These are phyloP conservation scores for Catenaria anguillulae DNA, from an alignment of 371 early-diverging fungal species.

Conservation along the genomic window DNA sequence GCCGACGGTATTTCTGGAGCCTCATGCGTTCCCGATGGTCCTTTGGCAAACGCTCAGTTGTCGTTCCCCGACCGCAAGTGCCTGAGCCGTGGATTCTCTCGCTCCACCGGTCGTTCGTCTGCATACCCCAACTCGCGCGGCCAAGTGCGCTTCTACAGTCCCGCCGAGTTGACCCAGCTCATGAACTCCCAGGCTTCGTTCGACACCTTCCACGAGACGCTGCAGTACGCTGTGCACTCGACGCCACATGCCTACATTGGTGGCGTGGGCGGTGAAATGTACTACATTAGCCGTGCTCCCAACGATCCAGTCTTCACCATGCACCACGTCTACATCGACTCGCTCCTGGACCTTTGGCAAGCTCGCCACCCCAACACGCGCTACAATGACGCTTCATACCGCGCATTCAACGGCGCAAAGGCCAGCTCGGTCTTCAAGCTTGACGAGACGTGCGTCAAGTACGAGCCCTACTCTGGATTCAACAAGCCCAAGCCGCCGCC, in stretches of 20 bases:
- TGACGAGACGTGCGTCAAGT: not conserved
- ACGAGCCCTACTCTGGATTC: not conserved
- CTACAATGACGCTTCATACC: not conserved
- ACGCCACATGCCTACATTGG: constrained; percentile 1
- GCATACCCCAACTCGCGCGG: not conserved
- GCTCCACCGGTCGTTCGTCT: not conserved
- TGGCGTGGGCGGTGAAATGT: not conserved
- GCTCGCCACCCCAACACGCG: not conserved
- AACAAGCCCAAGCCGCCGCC: not conserved
- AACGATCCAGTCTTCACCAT: not conserved
- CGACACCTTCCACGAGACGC: not conserved
- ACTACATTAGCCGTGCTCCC: not conserved
- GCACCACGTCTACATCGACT: constrained; percentile 1
- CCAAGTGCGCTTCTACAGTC: not conserved
- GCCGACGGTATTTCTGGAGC: not conserved
- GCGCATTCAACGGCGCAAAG: not conserved
- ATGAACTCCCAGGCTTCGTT: not conserved
- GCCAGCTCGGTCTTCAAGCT: not conserved
- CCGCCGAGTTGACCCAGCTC: not conserved
- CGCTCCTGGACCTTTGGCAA: not conserved
- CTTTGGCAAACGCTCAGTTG: not conserved
- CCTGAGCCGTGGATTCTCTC: not conserved
- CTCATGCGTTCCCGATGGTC: not conserved
- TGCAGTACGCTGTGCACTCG: not conserved
- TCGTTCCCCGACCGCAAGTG: not conserved